These are phyloP conservation scores for Cylindrotheca closterium DNA, from an alignment of 108 stramenopile species.

Conservation along the genomic window DNA sequence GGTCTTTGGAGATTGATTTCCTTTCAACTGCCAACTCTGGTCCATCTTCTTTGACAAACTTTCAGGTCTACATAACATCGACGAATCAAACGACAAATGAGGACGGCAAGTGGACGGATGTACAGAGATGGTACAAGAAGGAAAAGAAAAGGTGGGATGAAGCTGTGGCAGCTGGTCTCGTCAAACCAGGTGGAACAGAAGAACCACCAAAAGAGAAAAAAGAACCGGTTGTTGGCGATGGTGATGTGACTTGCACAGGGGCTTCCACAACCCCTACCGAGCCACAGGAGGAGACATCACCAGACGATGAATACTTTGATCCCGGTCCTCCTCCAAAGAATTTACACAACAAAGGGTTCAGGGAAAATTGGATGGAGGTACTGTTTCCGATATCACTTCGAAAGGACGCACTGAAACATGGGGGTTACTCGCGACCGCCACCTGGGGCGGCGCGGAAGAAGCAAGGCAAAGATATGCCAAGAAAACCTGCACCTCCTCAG, in stretches of 20 bases:
- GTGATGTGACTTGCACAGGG: conserved; percentile 65
- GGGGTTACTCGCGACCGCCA: conserved; percentile 11
- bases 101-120: conserved; percentile 75
- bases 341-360: conserved; percentile 64
- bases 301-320: conserved; percentile 35
- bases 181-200: conserved; percentile 7
- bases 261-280: conserved; percentile 5
- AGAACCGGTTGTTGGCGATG: conserved; percentile 31
- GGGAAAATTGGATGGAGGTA: conserved; percentile 77
- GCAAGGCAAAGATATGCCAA: not conserved
- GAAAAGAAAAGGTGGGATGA: conserved; percentile 50
- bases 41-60: not conserved
- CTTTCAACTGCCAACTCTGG: not conserved
- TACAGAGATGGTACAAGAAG: conserved; percentile 67
- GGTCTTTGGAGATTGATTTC: not conserved
- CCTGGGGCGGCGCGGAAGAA: not conserved
- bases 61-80: conserved; percentile 39
- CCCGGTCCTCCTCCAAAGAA: conserved; percentile 81
- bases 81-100: conserved; percentile 87
- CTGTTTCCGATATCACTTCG: conserved; percentile 70
- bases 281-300: not conserved
- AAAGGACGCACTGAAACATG: conserved; percentile 33
- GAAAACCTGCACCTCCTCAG: not conserved
- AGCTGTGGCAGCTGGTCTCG: conserved; percentile 52
- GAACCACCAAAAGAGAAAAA: not conserved